Base-by-base conservation (phyloP, 2,329 filamentous ascomycete species). In the Zymoseptoria passerinii region DNA sequence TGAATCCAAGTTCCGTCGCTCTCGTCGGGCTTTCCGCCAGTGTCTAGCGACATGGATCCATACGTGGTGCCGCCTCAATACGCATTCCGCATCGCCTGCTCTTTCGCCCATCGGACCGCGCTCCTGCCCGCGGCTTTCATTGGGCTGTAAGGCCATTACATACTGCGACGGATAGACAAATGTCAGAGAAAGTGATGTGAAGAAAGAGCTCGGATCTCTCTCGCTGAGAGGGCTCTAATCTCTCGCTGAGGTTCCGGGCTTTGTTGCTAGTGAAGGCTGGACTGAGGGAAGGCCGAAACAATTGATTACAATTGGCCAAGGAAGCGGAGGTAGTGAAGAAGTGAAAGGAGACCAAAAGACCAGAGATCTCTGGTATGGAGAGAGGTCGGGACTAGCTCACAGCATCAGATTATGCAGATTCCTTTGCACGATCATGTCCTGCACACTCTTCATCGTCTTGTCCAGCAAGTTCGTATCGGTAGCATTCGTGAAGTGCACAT, bases 401-500 rank as follows among this genome's bases (percentile, higher is more conserved):
- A 73, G 66, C 71, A 80, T 80, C 62, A 80, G 68, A 50, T 75
- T 74, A 63, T 79, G 77, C 65, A 80, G 71, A 64, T 80, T 80
- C 58, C 77, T 75, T 66, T 80, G 78, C 54, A 80, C 77, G 64
- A 80, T 80, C 78, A 80, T 80, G 64, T 80, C 78, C 65, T 80
- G 78, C 53, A 80, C 64, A 40, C 76, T 79, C 55, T 73, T 74
- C 78, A 80, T 80, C 28, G 78, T 80, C 70, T 78, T 80, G 67
- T 79, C 78, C 56, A 74, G 69, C 58, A 80, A 67, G 66, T 79
- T 73, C 52, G 78, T 80, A 62, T 80, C 78, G 52, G 78, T 80
- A 8, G 78, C 78, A 65, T 80, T 80, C 53, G 78, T 80, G 70
- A 76, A 80, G 68, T 80, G 77, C 19, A 80, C 75, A 60, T 80